Base-by-base conservation (phyloP, 2,329 filamentous ascomycete genomes). In the Aspergillus texensis region DNA sequence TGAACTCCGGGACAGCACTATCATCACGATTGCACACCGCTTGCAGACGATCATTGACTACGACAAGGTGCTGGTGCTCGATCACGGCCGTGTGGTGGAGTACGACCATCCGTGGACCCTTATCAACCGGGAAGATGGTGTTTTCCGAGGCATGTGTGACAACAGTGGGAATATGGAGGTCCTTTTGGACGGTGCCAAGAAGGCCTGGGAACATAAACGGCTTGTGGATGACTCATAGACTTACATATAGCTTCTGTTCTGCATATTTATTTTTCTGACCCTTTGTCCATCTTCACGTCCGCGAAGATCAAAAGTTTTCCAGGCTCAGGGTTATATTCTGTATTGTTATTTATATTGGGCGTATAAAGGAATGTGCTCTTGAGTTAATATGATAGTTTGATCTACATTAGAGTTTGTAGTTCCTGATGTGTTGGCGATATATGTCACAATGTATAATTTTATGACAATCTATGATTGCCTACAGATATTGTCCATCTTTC, bases 21-120 rank as follows among this genome's bases (percentile, higher is more conserved):
- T 96, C 64, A 92, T 98, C 75, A 98, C 95, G 0, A 98, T 99
- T 73, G 95, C 95, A 0, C 95, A 99, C 79, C 88, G 95, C 21
- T 83, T 99, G 67, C 93, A 97, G 75, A 99, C 95, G 0, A 98
- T 99, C 77, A 94, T 95, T 32, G 95, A 99, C 76, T 99, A 98
- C 74, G 95, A 99, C 81, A 97, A 96, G 82, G 94, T 99, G 16
- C 83, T 99, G 19, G 94, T 99, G 14, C 83, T 99, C 5, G 95
- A 99, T 73, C 92, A 94, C 76, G 95, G 95, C 11, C 80, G 86
- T 64, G 90, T 98, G 24, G 86, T 95, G 6, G 94, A 99, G 79
- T 99, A 88, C 74, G 95, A 89, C n/a, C 91, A 96, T 73, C 95
- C 95, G 0, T 93, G 90, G 81, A 89, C 92, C 69, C 82, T 99